Base-by-base conservation (phyloP, 2,329 filamentous ascomycete genomes). In the Chaetomium sp. region DNA sequence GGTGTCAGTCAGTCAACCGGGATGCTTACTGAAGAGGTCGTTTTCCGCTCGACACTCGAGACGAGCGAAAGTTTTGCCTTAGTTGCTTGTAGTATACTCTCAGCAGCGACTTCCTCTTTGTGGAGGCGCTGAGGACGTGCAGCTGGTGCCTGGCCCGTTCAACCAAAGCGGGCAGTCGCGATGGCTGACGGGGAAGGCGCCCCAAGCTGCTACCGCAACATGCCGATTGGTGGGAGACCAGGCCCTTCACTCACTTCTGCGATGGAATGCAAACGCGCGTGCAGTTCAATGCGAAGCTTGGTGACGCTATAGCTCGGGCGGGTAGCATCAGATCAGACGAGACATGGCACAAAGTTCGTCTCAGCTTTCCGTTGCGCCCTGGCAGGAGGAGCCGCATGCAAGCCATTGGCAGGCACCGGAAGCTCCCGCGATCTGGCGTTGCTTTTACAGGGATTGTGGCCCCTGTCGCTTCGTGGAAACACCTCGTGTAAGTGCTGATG, bases 241-340 rank as follows among this genome's bases (percentile, higher is more conserved):
- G 7, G 3, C 31, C n/a, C n/a, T 9, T 19, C 10, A 21, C 27
- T 19, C 27, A 35, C 16, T 19, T 25, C 13, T 19, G 19, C 6
- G 21, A n/a, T n/a, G n/a, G n/a, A 33, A 33, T 16, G 16, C n/a
- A 54, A 45, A 12, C 25, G 13, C 16, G 27, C 45, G 7, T 38
- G 21, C 45, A 33, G 27, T 23, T 9, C 8, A 23, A 38, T 31
- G 27, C 21, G 69, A 25, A 19, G 25, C 7, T 16, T 53, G 23
- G 23, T 19, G 65, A 65, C 62, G 62, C 50, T 50, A 49, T 62
- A 38, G 31, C 25, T 65, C 53, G 64, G 47, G 45, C 31, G 35
- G 50, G 10, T 23, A 12, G 6, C n/a, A 66, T 69, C 67, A 70
- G 71, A 75, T 74, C 73, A 75, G 69, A 75, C 73, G 67, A 71